Evolutionary conservation across 441 rosid genomes (phyloP).

Genomic region (Raphanus hybrid): DNA sequence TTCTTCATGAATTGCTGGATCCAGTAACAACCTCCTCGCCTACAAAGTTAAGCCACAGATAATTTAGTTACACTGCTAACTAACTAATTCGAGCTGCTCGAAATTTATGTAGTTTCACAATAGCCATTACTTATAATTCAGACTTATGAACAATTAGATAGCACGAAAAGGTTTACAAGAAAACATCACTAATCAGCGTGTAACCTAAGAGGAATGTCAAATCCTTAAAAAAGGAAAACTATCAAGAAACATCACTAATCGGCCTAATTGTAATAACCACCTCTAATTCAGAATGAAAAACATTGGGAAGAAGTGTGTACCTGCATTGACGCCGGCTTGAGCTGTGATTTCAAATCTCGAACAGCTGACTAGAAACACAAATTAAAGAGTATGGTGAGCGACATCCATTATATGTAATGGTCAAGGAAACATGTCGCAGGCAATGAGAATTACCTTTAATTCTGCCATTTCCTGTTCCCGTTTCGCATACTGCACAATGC

Average conservation of each 20-base stretch:
- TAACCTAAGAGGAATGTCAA: no score
- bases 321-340: constrained; percentile 99
- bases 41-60: constrained; percentile 44
- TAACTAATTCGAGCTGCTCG: background rate
- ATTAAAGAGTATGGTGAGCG: constrained; percentile 20
- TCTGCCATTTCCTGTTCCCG: constrained; percentile 97
- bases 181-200: no score
- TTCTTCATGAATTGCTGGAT: constrained; percentile 98
- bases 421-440: constrained; percentile 11
- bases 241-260: no score
- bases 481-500: constrained; percentile 95
- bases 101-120: background rate
- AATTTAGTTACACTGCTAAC: background rate
- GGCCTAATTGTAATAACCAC: no score
- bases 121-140: constrained; percentile 12
- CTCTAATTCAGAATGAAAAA: no score
- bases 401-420: background rate
- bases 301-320: constrained; percentile 41
- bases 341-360: constrained; percentile 93
- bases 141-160: no score
- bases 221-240: no score
- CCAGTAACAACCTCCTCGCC: constrained; percentile 92
- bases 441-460: constrained; percentile 59
- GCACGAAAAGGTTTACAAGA: no score
- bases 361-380: constrained; percentile 82